Conservation (phyloP, 345 rosid genomes). For the Odontarrhena argentea region DNA sequence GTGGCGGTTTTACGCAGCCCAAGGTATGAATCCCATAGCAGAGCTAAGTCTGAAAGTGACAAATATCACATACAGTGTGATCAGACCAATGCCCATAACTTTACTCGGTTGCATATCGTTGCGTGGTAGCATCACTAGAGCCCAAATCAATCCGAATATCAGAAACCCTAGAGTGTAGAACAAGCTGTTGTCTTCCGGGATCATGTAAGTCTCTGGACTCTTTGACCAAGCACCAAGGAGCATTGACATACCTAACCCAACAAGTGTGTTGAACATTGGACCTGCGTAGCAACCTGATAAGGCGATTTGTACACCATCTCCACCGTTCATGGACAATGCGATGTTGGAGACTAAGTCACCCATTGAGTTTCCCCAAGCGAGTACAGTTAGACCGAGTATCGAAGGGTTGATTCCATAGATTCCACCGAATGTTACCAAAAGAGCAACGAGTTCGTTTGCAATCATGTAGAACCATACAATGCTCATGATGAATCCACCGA, state of each 20-base stretch:
- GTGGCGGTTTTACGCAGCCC: conserved; percentile 26
- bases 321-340: conserved; percentile 77
- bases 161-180: conserved; percentile 78
- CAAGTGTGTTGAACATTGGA: conserved; percentile 94
- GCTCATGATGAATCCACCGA: conserved; percentile 92
- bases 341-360: conserved; percentile 89
- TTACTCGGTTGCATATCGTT: conserved; percentile 76
- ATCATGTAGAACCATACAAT: conserved; percentile 94
- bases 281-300: conserved; percentile 96
- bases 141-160: conserved; percentile 62
- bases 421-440: conserved; percentile 71
- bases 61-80: conserved; percentile 49
- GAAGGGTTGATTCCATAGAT: conserved; percentile 78
- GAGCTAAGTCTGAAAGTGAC: conserved; percentile 47
- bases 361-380: conserved; percentile 98
- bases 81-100: conserved; percentile 52
- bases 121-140: conserved; percentile 67
- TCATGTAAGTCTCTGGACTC: conserved; percentile 53
- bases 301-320: conserved; percentile 81
- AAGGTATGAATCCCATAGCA: conserved; percentile 48
- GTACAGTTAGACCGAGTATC: conserved; percentile 79
- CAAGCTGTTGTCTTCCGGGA: conserved; percentile 68
- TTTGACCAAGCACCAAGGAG: conserved; percentile 77
- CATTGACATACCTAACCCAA: conserved; percentile 83
- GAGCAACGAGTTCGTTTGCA: conserved; percentile 93